Conservation (phyloP, 73 alveolate genomes). For the Tetrahymena borealis region DNA sequence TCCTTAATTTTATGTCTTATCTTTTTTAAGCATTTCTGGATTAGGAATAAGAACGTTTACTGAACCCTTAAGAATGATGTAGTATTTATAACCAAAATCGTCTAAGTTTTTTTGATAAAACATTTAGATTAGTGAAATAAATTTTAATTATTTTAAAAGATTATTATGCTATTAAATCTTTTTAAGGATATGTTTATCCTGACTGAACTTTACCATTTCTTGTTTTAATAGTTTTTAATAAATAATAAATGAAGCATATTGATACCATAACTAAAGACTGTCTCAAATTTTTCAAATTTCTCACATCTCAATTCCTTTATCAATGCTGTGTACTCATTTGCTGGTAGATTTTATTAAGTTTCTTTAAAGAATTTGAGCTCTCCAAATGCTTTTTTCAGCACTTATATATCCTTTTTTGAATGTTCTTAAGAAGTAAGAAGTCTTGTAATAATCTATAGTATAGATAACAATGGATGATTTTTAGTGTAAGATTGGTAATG, state of each 20-base stretch:
- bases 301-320: slow-evolving; percentile 6
- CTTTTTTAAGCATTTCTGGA: not conserved
- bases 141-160: not conserved
- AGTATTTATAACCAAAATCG: slow-evolving; percentile 14
- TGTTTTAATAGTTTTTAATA: no score
- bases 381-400: slow-evolving; percentile 9
- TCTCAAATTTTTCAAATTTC: not conserved
- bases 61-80: slow-evolving; percentile 23
- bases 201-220: no score
- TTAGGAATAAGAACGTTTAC: slow-evolving; percentile 18
- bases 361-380: slow-evolving; percentile 28
- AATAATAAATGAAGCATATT: not conserved
- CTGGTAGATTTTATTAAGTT: slow-evolving; percentile 8
- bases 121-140: not conserved
- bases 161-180: not conserved
- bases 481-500: no score
- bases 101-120: not conserved
- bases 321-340: slow-evolving; percentile 1
- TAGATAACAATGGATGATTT: no score
- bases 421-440: not conserved
- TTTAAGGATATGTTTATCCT: no score
- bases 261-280: slow-evolving; percentile 28
- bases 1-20: not conserved
- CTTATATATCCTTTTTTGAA: slow-evolving; percentile 12
- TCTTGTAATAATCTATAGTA: not conserved